Evolutionary conservation across 805 yeast genomes (phyloP).

Genomic region (Kuraishia borneana): DNA sequence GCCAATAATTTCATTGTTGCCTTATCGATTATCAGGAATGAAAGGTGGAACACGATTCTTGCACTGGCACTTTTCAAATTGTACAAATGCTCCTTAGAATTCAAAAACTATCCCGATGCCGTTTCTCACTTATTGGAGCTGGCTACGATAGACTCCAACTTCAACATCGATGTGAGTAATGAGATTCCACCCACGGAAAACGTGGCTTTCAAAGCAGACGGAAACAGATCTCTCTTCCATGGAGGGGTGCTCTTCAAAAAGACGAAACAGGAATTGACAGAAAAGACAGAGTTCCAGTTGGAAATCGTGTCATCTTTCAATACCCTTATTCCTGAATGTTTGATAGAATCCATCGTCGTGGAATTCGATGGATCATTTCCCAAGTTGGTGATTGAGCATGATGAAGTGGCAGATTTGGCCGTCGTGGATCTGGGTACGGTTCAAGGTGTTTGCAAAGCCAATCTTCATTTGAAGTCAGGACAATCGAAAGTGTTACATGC

Average conservation of each 20-base stretch:
- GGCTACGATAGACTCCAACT: conserved; percentile 11
- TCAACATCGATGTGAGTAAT: neutral
- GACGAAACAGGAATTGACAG: conserved; percentile 9
- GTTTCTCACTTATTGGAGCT: conserved; percentile 21
- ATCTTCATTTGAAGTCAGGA: conserved; percentile 8
- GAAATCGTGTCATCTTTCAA: conserved; percentile 16
- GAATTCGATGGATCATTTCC: neutral
- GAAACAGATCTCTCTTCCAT: conserved; percentile 9
- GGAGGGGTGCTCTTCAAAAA: conserved; percentile 10
- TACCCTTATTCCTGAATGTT: conserved; percentile 2
- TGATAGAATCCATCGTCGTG: neutral
- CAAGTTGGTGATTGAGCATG: neutral
- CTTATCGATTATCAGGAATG: conserved; percentile 23
- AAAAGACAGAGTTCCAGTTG: conserved; percentile 19
- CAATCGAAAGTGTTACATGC: conserved; percentile 9
- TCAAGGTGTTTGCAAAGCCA: conserved; percentile 5
- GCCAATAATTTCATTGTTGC: conserved; percentile 28
- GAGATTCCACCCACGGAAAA: neutral
- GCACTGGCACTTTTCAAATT: conserved; percentile 23
- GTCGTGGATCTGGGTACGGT: conserved; percentile 1
- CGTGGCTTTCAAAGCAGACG: conserved; percentile 4
- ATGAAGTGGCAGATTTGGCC: neutral
- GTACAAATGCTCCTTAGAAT: conserved; percentile 23
- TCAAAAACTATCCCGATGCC: conserved; percentile 20
- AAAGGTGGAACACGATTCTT: conserved; percentile 27